phyloP scores from a whole-genome alignment of 129 eudicot species.

The Heracleum sosnowskyi region DNA sequence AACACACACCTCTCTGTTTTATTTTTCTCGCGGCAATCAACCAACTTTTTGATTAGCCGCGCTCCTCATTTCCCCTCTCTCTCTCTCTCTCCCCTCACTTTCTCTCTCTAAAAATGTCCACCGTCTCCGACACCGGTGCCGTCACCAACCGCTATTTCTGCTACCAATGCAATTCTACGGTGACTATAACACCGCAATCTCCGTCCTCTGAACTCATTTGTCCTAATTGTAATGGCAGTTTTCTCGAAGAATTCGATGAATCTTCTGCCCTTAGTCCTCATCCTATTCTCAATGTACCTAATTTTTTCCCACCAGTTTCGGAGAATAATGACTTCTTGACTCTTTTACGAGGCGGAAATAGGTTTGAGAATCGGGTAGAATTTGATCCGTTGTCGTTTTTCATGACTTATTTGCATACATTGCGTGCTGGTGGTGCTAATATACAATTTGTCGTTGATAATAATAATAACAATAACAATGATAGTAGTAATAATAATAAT shows the following conservation, averaged over 20 bases:
- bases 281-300: slow-evolving; percentile 13
- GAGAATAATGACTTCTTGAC: slow-evolving; percentile 27
- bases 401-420: slow-evolving; percentile 36
- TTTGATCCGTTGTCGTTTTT: slow-evolving; percentile 64
- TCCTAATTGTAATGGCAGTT: slow-evolving; percentile 70
- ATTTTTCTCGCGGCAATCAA: background rate
- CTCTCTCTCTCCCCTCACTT: background rate
- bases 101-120: background rate
- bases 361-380: slow-evolving; percentile 23
- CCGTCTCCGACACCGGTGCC: slow-evolving; percentile 21
- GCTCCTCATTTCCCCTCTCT: background rate
- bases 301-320: slow-evolving; percentile 14
- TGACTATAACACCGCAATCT: slow-evolving; percentile 22
- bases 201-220: slow-evolving; percentile 49
- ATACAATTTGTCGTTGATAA: slow-evolving; percentile 67
- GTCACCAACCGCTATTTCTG: slow-evolving; percentile 45
- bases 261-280: slow-evolving; percentile 23
- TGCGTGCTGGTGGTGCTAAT: slow-evolving; percentile 60
- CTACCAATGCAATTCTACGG: slow-evolving; percentile 63
- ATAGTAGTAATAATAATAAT: too few relatives aligned
- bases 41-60: background rate
- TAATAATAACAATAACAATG: background rate
- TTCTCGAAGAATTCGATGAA: slow-evolving; percentile 62
- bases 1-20: background rate
- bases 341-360: slow-evolving; percentile 26